Percentiles rank a stretch among this genome's conserved stretches.
phyloP scores from a whole-genome alignment of 768 basidiomycete genomes.

The Termitomyces sp. region DNA sequence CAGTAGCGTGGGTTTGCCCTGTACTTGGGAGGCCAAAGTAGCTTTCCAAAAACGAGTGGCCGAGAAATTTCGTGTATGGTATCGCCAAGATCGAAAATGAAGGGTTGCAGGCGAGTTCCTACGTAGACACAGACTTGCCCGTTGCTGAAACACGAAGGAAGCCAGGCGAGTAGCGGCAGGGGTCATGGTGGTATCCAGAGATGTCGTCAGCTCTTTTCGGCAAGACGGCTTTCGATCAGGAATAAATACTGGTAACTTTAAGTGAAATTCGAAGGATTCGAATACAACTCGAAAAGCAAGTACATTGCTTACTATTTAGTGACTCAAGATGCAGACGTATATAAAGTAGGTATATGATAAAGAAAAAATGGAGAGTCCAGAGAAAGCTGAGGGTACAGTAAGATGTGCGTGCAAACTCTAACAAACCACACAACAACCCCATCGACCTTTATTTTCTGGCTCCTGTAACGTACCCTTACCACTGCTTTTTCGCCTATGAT shows the following conservation, averaged over 20 bases:
- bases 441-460: slow-evolving; percentile 48
- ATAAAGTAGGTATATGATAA: slow-evolving; percentile 22
- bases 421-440: slow-evolving; percentile 71
- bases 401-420: slow-evolving; percentile 21
- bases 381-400: slow-evolving; percentile 9
- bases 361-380: slow-evolving; percentile 22
- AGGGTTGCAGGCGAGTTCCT: neutral
- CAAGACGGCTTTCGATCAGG: neutral
- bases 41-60: slow-evolving; percentile 22
- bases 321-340: slow-evolving; percentile 24
- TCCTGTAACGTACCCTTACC: slow-evolving; percentile 38
- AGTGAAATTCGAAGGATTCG: neutral
- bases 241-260: neutral
- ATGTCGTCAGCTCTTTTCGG: neutral
- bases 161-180: slow-evolving; percentile 7
- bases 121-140: slow-evolving; percentile 1
- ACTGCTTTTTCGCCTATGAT: slow-evolving; percentile 54
- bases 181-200: slow-evolving; percentile 10
- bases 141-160: slow-evolving; percentile 9
- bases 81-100: neutral
- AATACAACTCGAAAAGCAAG: slow-evolving; percentile 8
- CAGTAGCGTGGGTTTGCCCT: slow-evolving; percentile 43
- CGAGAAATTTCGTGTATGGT: slow-evolving; percentile 15
- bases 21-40: slow-evolving; percentile 38
- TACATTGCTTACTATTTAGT: slow-evolving; percentile 18